Evolutionary conservation across 169 alveolate genomes (phyloP).

Genomic region (Fabrea salina): DNA sequence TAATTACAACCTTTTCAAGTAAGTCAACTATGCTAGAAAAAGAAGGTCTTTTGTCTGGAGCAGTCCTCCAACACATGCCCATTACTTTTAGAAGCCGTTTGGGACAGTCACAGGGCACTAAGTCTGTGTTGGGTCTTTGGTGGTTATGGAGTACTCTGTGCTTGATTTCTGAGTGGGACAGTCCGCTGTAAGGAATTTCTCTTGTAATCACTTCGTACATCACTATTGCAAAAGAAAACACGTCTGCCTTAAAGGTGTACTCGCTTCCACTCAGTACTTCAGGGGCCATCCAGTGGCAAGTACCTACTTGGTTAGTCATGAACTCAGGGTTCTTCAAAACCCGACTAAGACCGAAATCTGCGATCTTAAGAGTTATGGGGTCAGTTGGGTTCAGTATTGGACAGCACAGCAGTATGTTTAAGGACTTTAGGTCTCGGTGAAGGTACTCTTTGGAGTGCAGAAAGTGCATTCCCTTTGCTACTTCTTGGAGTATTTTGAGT

Average conservation of each 20-base stretch:
- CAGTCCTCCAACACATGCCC: constrained; percentile 14
- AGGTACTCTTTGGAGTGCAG: constrained; percentile 58
- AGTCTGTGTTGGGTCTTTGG: constrained; percentile 10
- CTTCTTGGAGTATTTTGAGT: constrained; percentile 67
- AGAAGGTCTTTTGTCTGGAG: constrained; percentile 18
- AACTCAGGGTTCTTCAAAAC: background rate
- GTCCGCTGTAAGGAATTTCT: constrained; percentile 41
- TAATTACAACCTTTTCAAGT: no score
- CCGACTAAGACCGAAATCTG: constrained; percentile 19
- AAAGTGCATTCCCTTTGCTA: constrained; percentile 83
- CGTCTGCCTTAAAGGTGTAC: constrained; percentile 50
- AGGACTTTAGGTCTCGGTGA: constrained; percentile 25
- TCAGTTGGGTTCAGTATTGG: background rate
- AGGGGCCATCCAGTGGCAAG: constrained; percentile 67
- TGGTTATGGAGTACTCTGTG: background rate
- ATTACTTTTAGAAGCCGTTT: background rate
- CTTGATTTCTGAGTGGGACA: background rate
- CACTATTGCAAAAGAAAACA: constrained; percentile 56
- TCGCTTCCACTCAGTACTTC: constrained; percentile 41
- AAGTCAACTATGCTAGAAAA: background rate
- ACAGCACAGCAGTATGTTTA: background rate
- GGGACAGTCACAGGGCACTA: constrained; percentile 19
- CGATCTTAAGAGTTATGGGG: background rate
- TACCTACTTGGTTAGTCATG: constrained; percentile 45
- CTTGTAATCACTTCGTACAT: constrained; percentile 59